Conservation (phyloP, 495 filamentous ascomycete species). For the Lophiostoma macrostomum region DNA sequence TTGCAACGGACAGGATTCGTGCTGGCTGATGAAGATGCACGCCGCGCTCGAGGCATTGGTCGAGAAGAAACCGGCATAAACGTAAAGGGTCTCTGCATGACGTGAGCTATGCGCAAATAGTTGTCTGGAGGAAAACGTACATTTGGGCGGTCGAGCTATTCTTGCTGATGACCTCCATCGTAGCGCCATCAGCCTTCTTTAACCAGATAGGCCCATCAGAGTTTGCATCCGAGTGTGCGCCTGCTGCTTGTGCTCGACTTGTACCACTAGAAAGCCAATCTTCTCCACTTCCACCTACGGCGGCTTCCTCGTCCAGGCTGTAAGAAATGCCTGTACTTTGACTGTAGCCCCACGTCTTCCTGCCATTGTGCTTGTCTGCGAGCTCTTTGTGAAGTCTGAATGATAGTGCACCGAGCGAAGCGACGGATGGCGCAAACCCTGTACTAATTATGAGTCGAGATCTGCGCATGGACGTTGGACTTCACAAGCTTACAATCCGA, state of each 20-base stretch:
- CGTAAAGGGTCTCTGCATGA: conserved; percentile 54
- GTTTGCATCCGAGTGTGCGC: conserved; percentile 26
- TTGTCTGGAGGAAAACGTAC: conserved; percentile 40
- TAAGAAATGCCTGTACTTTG: conserved; percentile 55
- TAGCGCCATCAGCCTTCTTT: conserved; percentile 48
- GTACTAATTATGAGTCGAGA: not conserved
- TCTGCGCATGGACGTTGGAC: too few species aligned
- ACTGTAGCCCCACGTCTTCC: conserved; percentile 66
- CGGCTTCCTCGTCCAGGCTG: conserved; percentile 46
- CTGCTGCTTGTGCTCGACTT: conserved; percentile 60
- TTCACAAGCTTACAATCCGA: conserved; percentile 53
- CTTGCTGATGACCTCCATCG: conserved; percentile 61
- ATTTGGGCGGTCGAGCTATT: conserved; percentile 64
- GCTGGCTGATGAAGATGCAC: conserved; percentile 66
- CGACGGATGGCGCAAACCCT: conserved; percentile 48
- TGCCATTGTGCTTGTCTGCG: conserved; percentile 59
- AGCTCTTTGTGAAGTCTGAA: conserved; percentile 62
- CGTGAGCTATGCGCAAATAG: conserved; percentile 10
- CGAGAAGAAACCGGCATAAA: conserved; percentile 63
- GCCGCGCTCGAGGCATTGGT: conserved; percentile 54
- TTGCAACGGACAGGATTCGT: conserved; percentile 51
- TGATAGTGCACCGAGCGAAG: conserved; percentile 60
- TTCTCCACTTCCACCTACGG: conserved; percentile 35
- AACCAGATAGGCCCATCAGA: conserved; percentile 59
- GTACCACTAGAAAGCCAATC: conserved; percentile 63